phyloP scores from a whole-genome alignment of 306 rosid species.

The Pterocarpus macrocarpus region DNA sequence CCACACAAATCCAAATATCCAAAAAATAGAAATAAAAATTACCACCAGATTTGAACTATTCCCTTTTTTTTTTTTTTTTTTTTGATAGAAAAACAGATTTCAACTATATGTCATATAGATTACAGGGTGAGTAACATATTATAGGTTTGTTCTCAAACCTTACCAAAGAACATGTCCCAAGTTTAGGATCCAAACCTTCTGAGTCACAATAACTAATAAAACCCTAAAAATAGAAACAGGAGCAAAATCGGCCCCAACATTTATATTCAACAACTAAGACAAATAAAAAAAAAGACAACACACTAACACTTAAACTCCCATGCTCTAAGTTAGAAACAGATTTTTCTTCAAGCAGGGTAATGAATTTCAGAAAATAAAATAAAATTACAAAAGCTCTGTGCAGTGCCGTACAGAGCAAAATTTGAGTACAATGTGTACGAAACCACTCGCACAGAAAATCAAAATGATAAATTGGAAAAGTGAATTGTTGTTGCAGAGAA shows the following conservation, averaged over 20 bases:
- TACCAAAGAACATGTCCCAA: neutral
- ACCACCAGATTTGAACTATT: too few species aligned
- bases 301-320: neutral
- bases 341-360: neutral
- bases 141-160: neutral
- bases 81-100: neutral
- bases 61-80: too few species aligned
- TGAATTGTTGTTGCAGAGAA: neutral
- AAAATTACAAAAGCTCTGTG: neutral
- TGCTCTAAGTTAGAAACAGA: neutral
- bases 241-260: conserved; percentile 2
- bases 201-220: conserved; percentile 28
- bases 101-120: neutral
- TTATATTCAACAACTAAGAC: neutral
- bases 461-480: neutral
- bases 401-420: neutral
- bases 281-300: neutral
- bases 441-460: neutral
- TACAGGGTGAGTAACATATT: neutral
- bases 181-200: conserved; percentile 37
- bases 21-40: neutral
- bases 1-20: neutral
- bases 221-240: conserved; percentile 33
- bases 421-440: conserved; percentile 3
- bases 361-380: neutral